Evolutionary conservation across 2,329 filamentous ascomycete genomes (phyloP).

Genomic region (Simplicillium sp.): DNA sequence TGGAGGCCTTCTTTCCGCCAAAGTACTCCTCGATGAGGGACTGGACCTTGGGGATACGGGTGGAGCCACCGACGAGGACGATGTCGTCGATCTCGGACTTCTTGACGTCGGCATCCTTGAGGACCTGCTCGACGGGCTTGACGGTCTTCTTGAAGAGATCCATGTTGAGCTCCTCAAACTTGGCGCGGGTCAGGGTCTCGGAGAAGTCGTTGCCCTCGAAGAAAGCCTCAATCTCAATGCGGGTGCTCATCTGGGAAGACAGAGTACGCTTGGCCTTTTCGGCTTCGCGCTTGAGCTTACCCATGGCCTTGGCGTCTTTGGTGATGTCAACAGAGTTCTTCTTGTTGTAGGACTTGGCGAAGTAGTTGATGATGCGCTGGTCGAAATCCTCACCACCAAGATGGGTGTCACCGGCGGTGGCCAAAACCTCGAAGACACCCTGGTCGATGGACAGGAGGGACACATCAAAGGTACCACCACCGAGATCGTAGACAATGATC

Average conservation of each 20-base stretch:
- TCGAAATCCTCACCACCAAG: slow-evolving; percentile 99
- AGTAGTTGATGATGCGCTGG: slow-evolving; percentile 92
- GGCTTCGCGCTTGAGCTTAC: slow-evolving; percentile 98
- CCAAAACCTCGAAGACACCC: slow-evolving; percentile 88
- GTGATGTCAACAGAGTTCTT: slow-evolving; percentile 86
- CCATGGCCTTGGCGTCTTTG: slow-evolving; percentile 96
- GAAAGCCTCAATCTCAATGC: slow-evolving; percentile 96
- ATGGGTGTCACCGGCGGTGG: slow-evolving; percentile 94
- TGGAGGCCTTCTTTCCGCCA: slow-evolving; percentile 89
- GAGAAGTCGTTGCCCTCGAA: slow-evolving; percentile 96
- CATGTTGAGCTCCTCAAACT: slow-evolving; percentile 98
- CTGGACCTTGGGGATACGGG: slow-evolving; percentile 98
- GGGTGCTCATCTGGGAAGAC: slow-evolving; percentile 85
- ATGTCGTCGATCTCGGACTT: slow-evolving; percentile 94
- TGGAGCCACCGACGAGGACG: slow-evolving; percentile 95
- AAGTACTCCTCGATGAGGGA: slow-evolving; percentile 94
- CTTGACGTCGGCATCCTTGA: slow-evolving; percentile 97
- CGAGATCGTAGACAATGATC: slow-evolving; percentile 89
- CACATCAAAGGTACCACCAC: slow-evolving; percentile 92
- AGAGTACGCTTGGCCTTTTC: slow-evolving; percentile 99
- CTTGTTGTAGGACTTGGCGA: slow-evolving; percentile 98
- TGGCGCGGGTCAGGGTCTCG: slow-evolving; percentile 94
- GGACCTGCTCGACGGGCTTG: slow-evolving; percentile 96
- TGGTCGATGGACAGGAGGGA: slow-evolving; percentile 85
- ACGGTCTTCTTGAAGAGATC: slow-evolving; percentile 99